These are phyloP conservation scores for Coniochaeta sp. DNA, from an alignment of 2,329 filamentous ascomycete genomes.

Conservation along the genomic window DNA sequence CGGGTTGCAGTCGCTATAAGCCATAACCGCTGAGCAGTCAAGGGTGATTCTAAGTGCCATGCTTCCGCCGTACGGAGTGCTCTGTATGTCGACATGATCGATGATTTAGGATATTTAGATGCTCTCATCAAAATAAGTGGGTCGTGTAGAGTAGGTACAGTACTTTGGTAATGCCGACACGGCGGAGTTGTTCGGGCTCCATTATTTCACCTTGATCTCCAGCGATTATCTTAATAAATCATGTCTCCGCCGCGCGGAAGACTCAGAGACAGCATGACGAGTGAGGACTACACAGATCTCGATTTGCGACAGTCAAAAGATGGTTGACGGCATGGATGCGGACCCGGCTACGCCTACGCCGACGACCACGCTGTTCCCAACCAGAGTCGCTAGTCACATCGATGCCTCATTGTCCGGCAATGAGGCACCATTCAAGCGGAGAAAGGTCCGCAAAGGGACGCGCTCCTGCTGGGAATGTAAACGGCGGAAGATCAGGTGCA, in stretches of 20 bases:
- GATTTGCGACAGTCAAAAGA: not conserved
- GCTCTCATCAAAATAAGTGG: too few species aligned
- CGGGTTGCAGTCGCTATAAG: too few species aligned
- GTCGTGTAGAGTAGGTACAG: too few species aligned
- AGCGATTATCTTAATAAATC: not conserved
- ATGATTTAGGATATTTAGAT: too few species aligned
- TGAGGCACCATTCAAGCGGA: not conserved
- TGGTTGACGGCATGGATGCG: not conserved
- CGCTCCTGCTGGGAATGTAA: constrained; percentile 53
- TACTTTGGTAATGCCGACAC: too few species aligned
- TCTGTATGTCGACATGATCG: too few species aligned
- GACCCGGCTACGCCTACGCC: not conserved
- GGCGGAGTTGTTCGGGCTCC: not conserved
- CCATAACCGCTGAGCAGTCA: too few species aligned
- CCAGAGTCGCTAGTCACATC: too few species aligned
- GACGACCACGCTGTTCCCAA: not conserved
- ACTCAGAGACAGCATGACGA: not conserved
- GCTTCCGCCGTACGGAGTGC: too few species aligned
- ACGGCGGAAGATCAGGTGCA: constrained; percentile 44
- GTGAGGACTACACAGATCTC: not conserved
- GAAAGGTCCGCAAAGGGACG: constrained; percentile 43
- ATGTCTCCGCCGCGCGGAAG: too few species aligned
- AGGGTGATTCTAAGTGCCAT: not conserved
- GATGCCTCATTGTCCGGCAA: not conserved
- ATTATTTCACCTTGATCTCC: not conserved